Conservation (phyloP, 768 basidiomycete species). For the Paxillus rubicundulus region DNA sequence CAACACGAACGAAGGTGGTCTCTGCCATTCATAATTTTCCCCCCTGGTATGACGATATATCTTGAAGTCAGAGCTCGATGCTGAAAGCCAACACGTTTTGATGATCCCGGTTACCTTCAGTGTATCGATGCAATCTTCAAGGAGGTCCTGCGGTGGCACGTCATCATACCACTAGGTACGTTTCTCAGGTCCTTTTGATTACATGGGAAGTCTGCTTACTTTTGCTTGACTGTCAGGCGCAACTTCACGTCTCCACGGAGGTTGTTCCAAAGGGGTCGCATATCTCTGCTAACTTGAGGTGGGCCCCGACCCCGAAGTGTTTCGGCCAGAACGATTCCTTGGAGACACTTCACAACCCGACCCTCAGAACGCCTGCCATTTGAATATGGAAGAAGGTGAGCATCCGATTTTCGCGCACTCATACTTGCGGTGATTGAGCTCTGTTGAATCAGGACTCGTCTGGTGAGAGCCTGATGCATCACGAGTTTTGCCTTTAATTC, state of each 20-base stretch:
- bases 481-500: not conserved
- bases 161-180: conserved; percentile 13
- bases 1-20: conserved; percentile 4
- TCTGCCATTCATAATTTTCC: conserved; percentile 21
- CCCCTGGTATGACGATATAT: conserved; percentile 22
- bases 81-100: conserved; percentile 17
- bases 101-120: conserved; percentile 22
- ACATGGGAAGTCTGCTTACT: not conserved
- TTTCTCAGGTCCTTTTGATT: conserved; percentile 22
- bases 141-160: conserved; percentile 27
- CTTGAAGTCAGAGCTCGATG: conserved; percentile 28
- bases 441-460: conserved; percentile 12
- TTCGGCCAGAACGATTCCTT: conserved; percentile 36
- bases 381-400: conserved; percentile 32
- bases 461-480: conserved; percentile 8
- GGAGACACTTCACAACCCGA: conserved; percentile 19
- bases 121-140: conserved; percentile 25
- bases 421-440: not conserved
- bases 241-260: conserved; percentile 19
- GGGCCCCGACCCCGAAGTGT: conserved; percentile 31
- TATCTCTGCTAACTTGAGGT: conserved; percentile 24
- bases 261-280: conserved; percentile 25
- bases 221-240: not conserved
- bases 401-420: not conserved
- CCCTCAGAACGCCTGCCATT: conserved; percentile 16